Evolutionary conservation across 2,329 filamentous ascomycete species (phyloP).

Genomic region (Geosmithia flava): DNA sequence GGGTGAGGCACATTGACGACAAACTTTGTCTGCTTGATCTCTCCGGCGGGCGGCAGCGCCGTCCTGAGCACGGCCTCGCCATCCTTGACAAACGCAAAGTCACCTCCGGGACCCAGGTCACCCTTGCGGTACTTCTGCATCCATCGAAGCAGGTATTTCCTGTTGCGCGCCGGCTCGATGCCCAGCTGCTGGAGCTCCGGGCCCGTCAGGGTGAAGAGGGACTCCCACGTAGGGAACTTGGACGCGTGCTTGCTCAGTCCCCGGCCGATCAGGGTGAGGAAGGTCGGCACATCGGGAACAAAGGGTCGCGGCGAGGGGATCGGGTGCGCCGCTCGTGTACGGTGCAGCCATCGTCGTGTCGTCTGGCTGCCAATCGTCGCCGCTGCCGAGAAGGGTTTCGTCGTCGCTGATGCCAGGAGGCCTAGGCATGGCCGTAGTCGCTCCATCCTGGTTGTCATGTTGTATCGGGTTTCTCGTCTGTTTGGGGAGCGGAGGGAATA

Average conservation of each 20-base stretch:
- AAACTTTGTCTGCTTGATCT: slow-evolving; percentile 31
- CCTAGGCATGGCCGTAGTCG: slow-evolving; percentile 17
- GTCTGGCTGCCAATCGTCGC: slow-evolving; percentile 16
- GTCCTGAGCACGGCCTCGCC: slow-evolving; percentile 40
- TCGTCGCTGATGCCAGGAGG: slow-evolving; percentile 16
- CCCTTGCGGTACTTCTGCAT: slow-evolving; percentile 73
- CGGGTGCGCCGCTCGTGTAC: slow-evolving; percentile 21
- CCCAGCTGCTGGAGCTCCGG: slow-evolving; percentile 71
- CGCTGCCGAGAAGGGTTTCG: slow-evolving; percentile 7
- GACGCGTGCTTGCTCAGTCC: slow-evolving; percentile 67
- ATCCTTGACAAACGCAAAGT: slow-evolving; percentile 58
- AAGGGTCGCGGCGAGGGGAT: slow-evolving; percentile 69
- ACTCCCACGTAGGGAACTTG: slow-evolving; percentile 86
- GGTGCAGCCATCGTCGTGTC: slow-evolving; percentile 25
- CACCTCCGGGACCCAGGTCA: slow-evolving; percentile 69
- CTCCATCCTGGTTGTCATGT: slow-evolving; percentile 15
- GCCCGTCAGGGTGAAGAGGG: slow-evolving; percentile 73
- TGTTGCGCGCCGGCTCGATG: slow-evolving; percentile 70
- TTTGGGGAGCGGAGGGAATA: neutral
- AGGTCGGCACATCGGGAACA: slow-evolving; percentile 72
- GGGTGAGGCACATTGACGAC: slow-evolving; percentile 42
- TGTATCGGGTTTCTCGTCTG: neutral
- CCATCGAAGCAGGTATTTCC: slow-evolving; percentile 80
- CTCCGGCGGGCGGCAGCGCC: slow-evolving; percentile 22
- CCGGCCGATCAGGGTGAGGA: slow-evolving; percentile 85